Base-by-base conservation (phyloP, 225 moss, liverwort and hornwort species). In the Marchantia paleacea region DNA sequence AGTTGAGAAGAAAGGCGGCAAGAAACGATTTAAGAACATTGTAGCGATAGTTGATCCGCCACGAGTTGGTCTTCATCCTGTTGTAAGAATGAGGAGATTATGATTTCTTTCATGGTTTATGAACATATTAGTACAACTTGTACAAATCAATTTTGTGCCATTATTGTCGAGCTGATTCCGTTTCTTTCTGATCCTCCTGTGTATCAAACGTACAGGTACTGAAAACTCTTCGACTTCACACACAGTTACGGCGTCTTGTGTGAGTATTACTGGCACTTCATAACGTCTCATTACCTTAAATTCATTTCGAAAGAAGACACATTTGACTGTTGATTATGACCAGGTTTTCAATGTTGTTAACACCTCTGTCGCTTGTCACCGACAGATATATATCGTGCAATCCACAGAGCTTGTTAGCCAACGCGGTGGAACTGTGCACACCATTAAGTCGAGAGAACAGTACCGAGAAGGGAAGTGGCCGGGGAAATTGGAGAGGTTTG, bases 21-120 rank as follows among this genome's bases (percentile, higher is more conserved):
- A 81, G 78, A 73, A 77, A 7, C 84, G 81, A 52, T 99, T 89
- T 70, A 90, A 90, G 66, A 94, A 92, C 72, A 82, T 99, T 67
- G 94, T 99, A 61, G 99, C 94, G n/a, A 99, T 99, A 68, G 95
- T 99, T 28, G 99, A 99, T 85, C 99, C 99, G 79, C 95, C 99
- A 62, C 95, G 99, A 79, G 95, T 94, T 84, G 99, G 99, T 75
- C 95, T 99, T 51, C 99, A 99, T 85, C 99, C 91, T 82, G 88
- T 91, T 88, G 99, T 95, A 77, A 89, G 96, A 65, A 2, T 7
- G 6, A 72, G 0, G 50, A 10, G 22, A 26, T 14, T 55, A 7
- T 6, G 16, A 8, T 54, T 83, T 58, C 12, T 30, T 48, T 58
- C 22, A 50, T 22, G 8, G 7, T 71, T 71, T 51, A 3, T 71